Evolutionary conservation across 306 rosid genomes (phyloP).

Genomic region (Vicia sativa): DNA sequence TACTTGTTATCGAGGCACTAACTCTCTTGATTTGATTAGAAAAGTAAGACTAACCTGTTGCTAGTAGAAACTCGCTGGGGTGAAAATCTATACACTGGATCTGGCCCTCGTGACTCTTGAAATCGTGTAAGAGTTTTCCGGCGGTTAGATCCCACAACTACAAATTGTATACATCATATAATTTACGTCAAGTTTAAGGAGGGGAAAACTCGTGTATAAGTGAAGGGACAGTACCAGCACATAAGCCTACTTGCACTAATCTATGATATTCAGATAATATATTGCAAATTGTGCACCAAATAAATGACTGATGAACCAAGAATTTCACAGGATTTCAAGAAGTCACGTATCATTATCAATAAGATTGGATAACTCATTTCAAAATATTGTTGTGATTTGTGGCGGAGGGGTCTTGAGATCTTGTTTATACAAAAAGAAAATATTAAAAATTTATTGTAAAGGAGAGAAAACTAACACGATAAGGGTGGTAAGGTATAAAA

Average conservation of each 20-base stretch:
- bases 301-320: slow-evolving; percentile 30
- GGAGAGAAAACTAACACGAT: neutral
- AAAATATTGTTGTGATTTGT: slow-evolving; percentile 21
- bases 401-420: neutral
- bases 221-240: slow-evolving; percentile 11
- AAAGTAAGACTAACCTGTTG: slow-evolving; percentile 75
- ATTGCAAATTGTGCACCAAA: slow-evolving; percentile 13
- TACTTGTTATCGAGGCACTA: slow-evolving; percentile 14
- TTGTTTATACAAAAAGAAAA: neutral
- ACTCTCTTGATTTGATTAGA: slow-evolving; percentile 9
- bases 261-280: neutral
- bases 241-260: slow-evolving; percentile 18
- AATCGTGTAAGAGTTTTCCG: slow-evolving; percentile 93
- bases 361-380: slow-evolving; percentile 10
- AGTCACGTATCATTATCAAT: neutral
- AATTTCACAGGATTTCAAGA: slow-evolving; percentile 23
- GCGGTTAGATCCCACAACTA: slow-evolving; percentile 99
- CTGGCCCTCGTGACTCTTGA: slow-evolving; percentile 95
- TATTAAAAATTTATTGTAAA: neutral
- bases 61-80: slow-evolving; percentile 94
- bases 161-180: slow-evolving; percentile 33
- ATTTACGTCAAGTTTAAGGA: neutral
- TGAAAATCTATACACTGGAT: slow-evolving; percentile 97
- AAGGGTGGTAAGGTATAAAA: neutral
- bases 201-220: slow-evolving; percentile 1